These are phyloP conservation scores for Magnolia sinica DNA, from an alignment of 164 flowering plant species.

Conservation along the genomic window DNA sequence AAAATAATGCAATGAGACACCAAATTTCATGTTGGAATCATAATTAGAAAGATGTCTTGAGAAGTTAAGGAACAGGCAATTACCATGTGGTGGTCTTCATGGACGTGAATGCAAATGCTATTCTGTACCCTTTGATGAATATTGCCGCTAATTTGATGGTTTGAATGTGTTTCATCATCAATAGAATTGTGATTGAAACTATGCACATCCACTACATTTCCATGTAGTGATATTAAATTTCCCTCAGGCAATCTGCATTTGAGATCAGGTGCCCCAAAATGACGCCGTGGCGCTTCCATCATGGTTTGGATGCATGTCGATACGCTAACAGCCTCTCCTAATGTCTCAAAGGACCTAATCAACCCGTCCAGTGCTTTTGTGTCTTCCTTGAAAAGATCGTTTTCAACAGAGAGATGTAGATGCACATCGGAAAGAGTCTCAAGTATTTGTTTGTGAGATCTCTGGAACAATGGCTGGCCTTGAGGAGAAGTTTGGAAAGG, in stretches of 20 bases:
- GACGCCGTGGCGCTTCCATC: slow-evolving; percentile 12
- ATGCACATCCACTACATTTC: slow-evolving; percentile 57
- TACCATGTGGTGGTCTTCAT: slow-evolving; percentile 48
- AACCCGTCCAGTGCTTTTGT: slow-evolving; percentile 15
- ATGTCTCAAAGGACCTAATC: slow-evolving; percentile 13
- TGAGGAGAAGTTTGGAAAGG: slow-evolving; percentile 10
- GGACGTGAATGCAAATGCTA: slow-evolving; percentile 51
- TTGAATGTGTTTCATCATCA: slow-evolving; percentile 5
- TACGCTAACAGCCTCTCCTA: slow-evolving; percentile 17
- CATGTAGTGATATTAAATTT: slow-evolving; percentile 53
- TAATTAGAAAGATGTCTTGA: background rate
- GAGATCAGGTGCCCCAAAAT: slow-evolving; percentile 23
- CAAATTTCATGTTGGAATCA: background rate
- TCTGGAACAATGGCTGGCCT: slow-evolving; percentile 25
- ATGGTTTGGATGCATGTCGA: slow-evolving; percentile 15
- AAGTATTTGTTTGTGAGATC: slow-evolving; percentile 11
- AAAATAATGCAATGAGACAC: slow-evolving; percentile 11
- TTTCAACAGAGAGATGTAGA: slow-evolving; percentile 41
- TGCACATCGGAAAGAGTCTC: slow-evolving; percentile 36
- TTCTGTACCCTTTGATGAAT: slow-evolving; percentile 19
- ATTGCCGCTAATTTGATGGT: slow-evolving; percentile 20
- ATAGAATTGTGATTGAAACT: slow-evolving; percentile 13
- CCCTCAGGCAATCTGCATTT: slow-evolving; percentile 50
- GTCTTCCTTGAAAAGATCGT: slow-evolving; percentile 22
- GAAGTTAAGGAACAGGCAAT: slow-evolving; percentile 9